Evolutionary conservation across 306 rosid genomes (phyloP), one percentile per base, ranked within the genome.

Genomic region (Oemleria cerasiformis): DNA sequence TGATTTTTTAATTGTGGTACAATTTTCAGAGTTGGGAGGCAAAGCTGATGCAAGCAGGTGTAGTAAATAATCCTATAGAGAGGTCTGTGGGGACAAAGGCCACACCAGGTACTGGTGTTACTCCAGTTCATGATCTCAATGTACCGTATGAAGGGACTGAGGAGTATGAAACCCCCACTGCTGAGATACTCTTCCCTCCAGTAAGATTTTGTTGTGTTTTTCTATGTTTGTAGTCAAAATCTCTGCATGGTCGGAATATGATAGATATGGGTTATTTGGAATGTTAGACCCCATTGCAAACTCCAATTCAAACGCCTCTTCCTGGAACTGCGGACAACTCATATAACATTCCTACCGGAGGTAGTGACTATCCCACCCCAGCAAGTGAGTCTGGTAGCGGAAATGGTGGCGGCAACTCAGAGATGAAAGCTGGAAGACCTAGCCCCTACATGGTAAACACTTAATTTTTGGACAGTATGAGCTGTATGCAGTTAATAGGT

Each of bases 111-210:
- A 92, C 93, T 62, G 86, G 91, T 0, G 84, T 86, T 40, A 85
- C 99, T 82, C 97, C 99, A 13, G 96, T 95, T 78, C 99, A 92
- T 45, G 99, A 95, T 89, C 99, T 95, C n/a, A 95, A 95, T 42
- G 86, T 95, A 13, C 99, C 99, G 0, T 95, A 95, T 65, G 99
- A 95, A 73, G 99, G 99, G 74, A 79, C 90, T 1, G 99, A 95
- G 73, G 99, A 95, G 77, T 95, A 88, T 38, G 99, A 95, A 79
- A 95, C 99, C 80, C 99, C 99, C 21, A 95, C 99, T 5, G 96
- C 97, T 41, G 99, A 95, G 19, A 84, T 95, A 60, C 92, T 95
- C 68, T 95, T 95, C 5, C 99, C 99, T 50, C 96, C 99, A 41
- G 99, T 91, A 87, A 88, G 96, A 85, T 68, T 76, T 60, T 77